phyloP scores from a whole-genome alignment of 441 rosid species.

The Adansonia madagascariensis region DNA sequence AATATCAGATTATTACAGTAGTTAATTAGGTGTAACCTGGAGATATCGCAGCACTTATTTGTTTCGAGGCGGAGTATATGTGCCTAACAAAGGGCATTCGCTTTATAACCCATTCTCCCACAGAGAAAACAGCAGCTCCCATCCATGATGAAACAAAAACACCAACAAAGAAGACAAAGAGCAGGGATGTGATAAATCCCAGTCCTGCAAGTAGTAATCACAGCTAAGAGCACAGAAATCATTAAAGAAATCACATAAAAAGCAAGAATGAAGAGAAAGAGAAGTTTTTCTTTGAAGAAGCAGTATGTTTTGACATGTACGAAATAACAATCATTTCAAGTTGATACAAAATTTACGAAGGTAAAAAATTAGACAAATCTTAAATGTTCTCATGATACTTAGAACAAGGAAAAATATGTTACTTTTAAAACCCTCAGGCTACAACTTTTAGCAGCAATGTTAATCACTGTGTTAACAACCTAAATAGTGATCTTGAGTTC shows the following conservation, averaged over 20 bases:
- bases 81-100: slow-evolving; percentile 91
- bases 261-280: background rate
- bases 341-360: background rate
- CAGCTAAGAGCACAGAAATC: background rate
- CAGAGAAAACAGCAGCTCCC: slow-evolving; percentile 79
- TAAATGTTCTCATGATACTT: background rate
- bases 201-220: slow-evolving; percentile 58
- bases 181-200: slow-evolving; percentile 85
- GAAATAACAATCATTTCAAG: background rate
- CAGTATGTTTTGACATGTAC: background rate
- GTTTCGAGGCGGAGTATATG: slow-evolving; percentile 86
- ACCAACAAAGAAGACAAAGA: slow-evolving; percentile 87
- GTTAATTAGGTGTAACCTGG: slow-evolving; percentile 55
- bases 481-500: background rate
- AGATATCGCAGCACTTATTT: slow-evolving; percentile 89
- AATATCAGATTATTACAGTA: background rate
- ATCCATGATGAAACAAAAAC: slow-evolving; percentile 93
- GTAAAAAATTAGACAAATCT: background rate
- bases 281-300: background rate
- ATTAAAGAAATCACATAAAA: background rate
- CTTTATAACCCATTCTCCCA: slow-evolving; percentile 94
- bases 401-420: background rate
- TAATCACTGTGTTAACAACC: background rate
- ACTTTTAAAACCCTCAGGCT: background rate
- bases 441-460: background rate